phyloP scores from a whole-genome alignment of 768 basidiomycete species.

The Amanita pallidorosea region DNA sequence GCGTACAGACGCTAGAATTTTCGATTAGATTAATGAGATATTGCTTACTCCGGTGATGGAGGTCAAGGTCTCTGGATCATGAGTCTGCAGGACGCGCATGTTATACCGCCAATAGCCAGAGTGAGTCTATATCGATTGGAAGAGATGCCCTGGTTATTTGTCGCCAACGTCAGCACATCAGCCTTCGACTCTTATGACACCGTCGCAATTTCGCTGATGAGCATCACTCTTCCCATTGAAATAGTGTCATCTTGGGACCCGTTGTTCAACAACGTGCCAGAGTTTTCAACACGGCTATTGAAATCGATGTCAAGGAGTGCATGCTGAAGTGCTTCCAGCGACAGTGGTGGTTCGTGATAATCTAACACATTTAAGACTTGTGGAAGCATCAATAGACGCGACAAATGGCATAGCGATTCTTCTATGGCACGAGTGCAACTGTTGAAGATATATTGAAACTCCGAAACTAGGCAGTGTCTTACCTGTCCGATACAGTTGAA shows the following conservation, averaged over 20 bases:
- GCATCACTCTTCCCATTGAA: background rate
- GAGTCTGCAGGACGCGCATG: constrained; percentile 56
- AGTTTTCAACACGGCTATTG: constrained; percentile 17
- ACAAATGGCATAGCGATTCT: constrained; percentile 22
- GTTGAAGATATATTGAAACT: no score
- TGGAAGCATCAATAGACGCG: constrained; percentile 29
- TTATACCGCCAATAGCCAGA: constrained; percentile 67
- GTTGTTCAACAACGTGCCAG: no score
- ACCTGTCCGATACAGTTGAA: no score
- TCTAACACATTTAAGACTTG: constrained; percentile 31
- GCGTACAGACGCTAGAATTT: constrained; percentile 39
- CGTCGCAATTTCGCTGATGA: background rate
- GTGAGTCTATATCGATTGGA: constrained; percentile 1
- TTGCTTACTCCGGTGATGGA: constrained; percentile 41
- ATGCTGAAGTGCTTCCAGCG: constrained; percentile 18
- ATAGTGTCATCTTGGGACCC: background rate
- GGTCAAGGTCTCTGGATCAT: constrained; percentile 40
- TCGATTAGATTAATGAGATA: constrained; percentile 50
- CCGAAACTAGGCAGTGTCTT: no score
- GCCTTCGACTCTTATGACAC: background rate
- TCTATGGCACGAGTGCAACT: constrained; percentile 42
- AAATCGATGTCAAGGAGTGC: constrained; percentile 37
- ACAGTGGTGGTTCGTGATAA: constrained; percentile 24
- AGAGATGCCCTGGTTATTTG: background rate
- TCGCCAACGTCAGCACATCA: background rate